Conservation (phyloP, 805 yeast species). For the Candida morakotiae region DNA sequence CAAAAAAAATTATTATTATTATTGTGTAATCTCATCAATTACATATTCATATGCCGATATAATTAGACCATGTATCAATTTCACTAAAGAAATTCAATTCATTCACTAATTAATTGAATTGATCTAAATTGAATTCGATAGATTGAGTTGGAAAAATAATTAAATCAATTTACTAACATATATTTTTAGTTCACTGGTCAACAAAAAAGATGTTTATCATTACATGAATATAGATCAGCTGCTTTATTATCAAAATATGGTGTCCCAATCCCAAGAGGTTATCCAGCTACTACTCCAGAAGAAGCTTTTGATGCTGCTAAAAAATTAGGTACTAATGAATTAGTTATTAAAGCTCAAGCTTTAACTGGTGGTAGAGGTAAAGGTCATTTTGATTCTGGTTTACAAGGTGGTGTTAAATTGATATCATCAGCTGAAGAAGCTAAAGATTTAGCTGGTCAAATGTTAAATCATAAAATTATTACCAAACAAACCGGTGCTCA, state of each 20-base stretch:
- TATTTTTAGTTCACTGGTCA: conserved; percentile 12
- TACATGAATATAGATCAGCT: conserved; percentile 96
- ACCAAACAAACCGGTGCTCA: conserved; percentile 98
- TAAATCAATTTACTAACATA: too few species aligned
- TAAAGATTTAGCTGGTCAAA: conserved; percentile 75
- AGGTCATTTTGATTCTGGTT: conserved; percentile 94
- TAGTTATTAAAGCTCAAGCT: conserved; percentile 98
- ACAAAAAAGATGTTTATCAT: conserved; percentile 70
- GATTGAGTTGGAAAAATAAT: too few species aligned
- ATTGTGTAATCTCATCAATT: too few species aligned
- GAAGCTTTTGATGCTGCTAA: conserved; percentile 84
- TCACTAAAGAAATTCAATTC: too few species aligned
- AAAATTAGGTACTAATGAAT: conserved; percentile 67
- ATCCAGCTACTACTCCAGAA: conserved; percentile 83
- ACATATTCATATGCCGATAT: too few species aligned
- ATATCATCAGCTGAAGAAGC: conserved; percentile 85
- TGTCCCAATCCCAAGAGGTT: conserved; percentile 87
- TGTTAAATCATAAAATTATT: conserved; percentile 89
- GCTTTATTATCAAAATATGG: conserved; percentile 78
- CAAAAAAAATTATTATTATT: too few species aligned
- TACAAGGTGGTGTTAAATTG: conserved; percentile 94
- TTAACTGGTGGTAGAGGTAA: conserved; percentile 99
- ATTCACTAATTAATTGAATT: too few species aligned
- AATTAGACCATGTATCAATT: too few species aligned
- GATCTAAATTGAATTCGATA: too few species aligned